phyloP scores from a whole-genome alignment of 768 basidiomycete species.

The Cystobasidium tubakii region DNA sequence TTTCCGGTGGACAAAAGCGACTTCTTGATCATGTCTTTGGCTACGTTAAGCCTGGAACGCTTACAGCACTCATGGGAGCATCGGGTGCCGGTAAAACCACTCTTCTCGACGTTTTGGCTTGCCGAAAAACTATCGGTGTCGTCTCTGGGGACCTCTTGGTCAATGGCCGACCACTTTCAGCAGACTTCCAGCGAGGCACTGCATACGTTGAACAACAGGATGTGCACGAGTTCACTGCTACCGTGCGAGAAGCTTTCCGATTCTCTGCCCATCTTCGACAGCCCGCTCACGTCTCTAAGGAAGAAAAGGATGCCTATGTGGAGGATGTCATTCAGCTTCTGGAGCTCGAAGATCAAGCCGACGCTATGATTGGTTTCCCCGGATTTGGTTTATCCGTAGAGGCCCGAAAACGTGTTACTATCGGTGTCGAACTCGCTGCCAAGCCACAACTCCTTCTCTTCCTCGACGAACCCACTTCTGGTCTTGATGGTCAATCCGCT shows the following conservation, averaged over 20 bases:
- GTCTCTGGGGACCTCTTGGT: constrained; percentile 63
- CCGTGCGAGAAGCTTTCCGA: constrained; percentile 49
- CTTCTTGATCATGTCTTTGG: constrained; percentile 44
- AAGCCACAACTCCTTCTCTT: constrained; percentile 53
- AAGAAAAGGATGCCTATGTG: constrained; percentile 47
- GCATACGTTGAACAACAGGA: constrained; percentile 81
- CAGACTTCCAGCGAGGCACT: constrained; percentile 59
- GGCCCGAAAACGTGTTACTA: constrained; percentile 49
- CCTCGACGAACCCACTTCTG: constrained; percentile 55
- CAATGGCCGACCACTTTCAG: constrained; percentile 60
- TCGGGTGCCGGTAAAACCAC: constrained; percentile 61
- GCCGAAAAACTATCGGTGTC: constrained; percentile 63
- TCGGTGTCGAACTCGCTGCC: constrained; percentile 79
- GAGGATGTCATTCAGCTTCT: constrained; percentile 70
- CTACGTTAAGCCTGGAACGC: constrained; percentile 60
- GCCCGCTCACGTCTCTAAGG: constrained; percentile 42
- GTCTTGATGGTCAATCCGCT: constrained; percentile 54
- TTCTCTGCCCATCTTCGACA: constrained; percentile 47
- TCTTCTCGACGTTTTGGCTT: constrained; percentile 67
- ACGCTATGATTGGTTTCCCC: constrained; percentile 63
- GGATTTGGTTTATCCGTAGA: constrained; percentile 49
- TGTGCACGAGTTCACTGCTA: constrained; percentile 64
- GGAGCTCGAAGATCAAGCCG: constrained; percentile 74
- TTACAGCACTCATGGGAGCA: constrained; percentile 79
- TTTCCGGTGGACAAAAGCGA: constrained; percentile 51